Evolutionary conservation across 495 filamentous ascomycete species (phyloP).

Genomic region (Aspergillus saccharolyticus): DNA sequence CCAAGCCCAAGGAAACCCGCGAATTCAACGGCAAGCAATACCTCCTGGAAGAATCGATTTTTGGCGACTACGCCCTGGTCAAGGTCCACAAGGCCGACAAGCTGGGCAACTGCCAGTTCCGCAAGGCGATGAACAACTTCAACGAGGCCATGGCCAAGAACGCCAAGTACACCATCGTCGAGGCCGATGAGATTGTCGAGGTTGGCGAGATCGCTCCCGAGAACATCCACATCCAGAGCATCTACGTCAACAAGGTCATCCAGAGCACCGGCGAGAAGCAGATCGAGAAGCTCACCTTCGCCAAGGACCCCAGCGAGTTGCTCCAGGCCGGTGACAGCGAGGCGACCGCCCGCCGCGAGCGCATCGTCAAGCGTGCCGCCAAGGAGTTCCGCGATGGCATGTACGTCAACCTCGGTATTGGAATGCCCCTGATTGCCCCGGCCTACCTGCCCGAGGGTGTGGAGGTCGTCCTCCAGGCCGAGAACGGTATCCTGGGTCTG

Average conservation of each 20-base stretch:
- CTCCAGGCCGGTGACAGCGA: conserved; percentile 55
- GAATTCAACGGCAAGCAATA: conserved; percentile 80
- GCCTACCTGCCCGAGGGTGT: conserved; percentile 71
- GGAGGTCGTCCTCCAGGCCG: conserved; percentile 78
- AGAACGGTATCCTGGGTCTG: conserved; percentile 87
- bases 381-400: conserved; percentile 93
- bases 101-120: conserved; percentile 87
- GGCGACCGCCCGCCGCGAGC: conserved; percentile 67
- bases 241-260: conserved; percentile 83
- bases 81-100: conserved; percentile 83
- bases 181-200: conserved; percentile 84
- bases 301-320: conserved; percentile 55
- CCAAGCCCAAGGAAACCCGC: conserved; percentile 75
- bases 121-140: conserved; percentile 80
- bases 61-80: conserved; percentile 81
- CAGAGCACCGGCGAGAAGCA: conserved; percentile 66
- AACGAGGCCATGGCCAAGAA: conserved; percentile 87
- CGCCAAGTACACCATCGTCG: conserved; percentile 81
- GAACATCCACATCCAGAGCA: conserved; percentile 75
- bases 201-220: conserved; percentile 72
- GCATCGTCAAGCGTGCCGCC: conserved; percentile 77
- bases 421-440: conserved; percentile 86
- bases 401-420: conserved; percentile 91
- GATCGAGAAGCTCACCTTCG: conserved; percentile 77
- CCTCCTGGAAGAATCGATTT: conserved; percentile 76